A percentile compares a stretch with the other conserved stretches of the same genome.
These are phyloP conservation scores for Warburgia ugandensis DNA, from an alignment of 164 flowering plant species.

Conservation along the genomic window DNA sequence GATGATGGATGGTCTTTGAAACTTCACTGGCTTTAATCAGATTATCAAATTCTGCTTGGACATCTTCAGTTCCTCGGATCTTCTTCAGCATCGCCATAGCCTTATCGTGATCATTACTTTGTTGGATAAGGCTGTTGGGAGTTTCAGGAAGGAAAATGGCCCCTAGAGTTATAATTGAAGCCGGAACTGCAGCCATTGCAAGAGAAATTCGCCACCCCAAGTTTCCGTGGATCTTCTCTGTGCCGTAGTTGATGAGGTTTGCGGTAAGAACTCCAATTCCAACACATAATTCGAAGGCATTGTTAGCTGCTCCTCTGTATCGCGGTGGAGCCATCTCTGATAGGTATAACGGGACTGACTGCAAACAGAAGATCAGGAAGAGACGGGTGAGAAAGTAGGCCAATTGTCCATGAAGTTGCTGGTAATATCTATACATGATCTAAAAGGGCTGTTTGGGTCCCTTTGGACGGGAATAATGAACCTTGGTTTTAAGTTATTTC, in stretches of 20 bases:
- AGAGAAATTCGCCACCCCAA: constrained; percentile 31
- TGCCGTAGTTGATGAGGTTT: constrained; percentile 23
- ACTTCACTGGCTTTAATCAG: constrained; percentile 14
- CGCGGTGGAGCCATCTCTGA: constrained; percentile 63
- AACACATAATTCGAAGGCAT: constrained; percentile 44
- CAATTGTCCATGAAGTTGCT: too few relatives aligned
- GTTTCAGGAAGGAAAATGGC: constrained; percentile 27
- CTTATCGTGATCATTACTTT: constrained; percentile 7
- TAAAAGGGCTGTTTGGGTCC: too few relatives aligned
- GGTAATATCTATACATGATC: too few relatives aligned
- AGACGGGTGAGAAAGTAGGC: too few relatives aligned
- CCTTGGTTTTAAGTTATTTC: too few relatives aligned
- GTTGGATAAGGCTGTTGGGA: constrained; percentile 27
- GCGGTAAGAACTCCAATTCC: constrained; percentile 35
- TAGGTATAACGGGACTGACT: constrained; percentile 70
- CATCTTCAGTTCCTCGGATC: constrained; percentile 51
- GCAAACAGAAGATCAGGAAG: constrained; percentile 4
- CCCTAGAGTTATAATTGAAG: constrained; percentile 18
- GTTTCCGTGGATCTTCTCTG: constrained; percentile 20
- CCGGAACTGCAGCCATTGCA: constrained; percentile 24
- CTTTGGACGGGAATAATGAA: too few relatives aligned
- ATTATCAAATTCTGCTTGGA: constrained; percentile 45
- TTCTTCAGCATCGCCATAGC: constrained; percentile 14
- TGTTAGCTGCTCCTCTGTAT: constrained; percentile 49
- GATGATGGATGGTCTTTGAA: constrained; percentile 10